These are phyloP conservation scores for Paxillus ammoniavirescens DNA, from an alignment of 768 basidiomycete species.

Conservation along the genomic window DNA sequence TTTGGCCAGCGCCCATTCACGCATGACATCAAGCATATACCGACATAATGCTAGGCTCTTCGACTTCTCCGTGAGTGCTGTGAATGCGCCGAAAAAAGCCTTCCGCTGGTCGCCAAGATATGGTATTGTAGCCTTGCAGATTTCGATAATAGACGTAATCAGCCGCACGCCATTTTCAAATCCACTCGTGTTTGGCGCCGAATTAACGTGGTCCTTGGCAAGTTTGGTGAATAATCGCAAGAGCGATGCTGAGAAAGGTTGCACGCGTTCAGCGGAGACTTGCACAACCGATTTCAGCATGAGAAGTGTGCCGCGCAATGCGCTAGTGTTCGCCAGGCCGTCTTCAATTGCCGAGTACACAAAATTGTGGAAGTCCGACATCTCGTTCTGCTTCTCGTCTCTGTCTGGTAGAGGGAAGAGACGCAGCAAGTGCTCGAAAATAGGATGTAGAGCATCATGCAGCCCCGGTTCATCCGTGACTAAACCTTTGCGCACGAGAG, in stretches of 20 bases:
- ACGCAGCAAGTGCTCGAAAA: constrained; percentile 77
- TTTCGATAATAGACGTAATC: constrained; percentile 79
- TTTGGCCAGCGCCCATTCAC: constrained; percentile 86
- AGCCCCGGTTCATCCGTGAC: constrained; percentile 74
- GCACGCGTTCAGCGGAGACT: constrained; percentile 78
- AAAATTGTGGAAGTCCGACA: constrained; percentile 76
- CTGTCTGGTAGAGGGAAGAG: constrained; percentile 78
- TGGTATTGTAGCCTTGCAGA: constrained; percentile 77
- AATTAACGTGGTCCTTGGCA: constrained; percentile 82
- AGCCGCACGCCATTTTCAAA: constrained; percentile 63
- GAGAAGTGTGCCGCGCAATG: constrained; percentile 76
- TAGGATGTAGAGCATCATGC: constrained; percentile 78
- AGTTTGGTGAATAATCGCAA: constrained; percentile 85
- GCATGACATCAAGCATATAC: constrained; percentile 81
- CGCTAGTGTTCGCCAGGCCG: constrained; percentile 68
- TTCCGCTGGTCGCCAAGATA: constrained; percentile 86
- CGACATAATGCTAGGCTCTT: constrained; percentile 75
- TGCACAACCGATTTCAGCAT: constrained; percentile 87
- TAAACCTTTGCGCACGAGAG: constrained; percentile 85
- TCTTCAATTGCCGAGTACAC: constrained; percentile 75
- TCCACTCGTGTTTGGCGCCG: constrained; percentile 43
- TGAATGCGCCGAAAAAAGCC: constrained; percentile 73
- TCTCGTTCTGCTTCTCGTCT: constrained; percentile 67
- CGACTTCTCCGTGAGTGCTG: constrained; percentile 86
- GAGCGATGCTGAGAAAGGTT: constrained; percentile 70